Evolutionary conservation across 352 stramenopile genomes (phyloP).

Genomic region (Pythium rishiriense): DNA sequence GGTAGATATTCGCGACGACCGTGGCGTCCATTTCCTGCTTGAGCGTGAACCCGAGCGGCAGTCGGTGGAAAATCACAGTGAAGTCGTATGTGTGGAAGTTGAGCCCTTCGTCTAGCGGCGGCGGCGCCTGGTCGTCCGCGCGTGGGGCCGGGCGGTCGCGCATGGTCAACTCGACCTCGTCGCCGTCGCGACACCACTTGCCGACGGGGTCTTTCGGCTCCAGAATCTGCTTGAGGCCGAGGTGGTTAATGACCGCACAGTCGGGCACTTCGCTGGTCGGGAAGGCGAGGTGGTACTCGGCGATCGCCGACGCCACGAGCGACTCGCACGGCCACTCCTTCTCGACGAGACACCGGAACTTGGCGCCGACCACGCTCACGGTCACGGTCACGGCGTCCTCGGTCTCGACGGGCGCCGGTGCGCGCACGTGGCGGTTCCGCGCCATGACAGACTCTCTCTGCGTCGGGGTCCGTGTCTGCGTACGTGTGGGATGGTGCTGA

Average conservation of each 20-base stretch:
- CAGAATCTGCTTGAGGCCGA: conserved; percentile 53
- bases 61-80: conserved; percentile 78
- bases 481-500: background rate
- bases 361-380: conserved; percentile 47
- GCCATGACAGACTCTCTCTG: conserved; percentile 31
- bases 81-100: conserved; percentile 58
- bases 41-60: conserved; percentile 85
- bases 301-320: conserved; percentile 60
- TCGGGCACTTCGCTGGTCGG: conserved; percentile 69
- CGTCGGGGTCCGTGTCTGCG: conserved; percentile 1
- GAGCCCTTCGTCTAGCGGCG: conserved; percentile 10
- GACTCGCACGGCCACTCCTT: conserved; percentile 67
- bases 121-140: background rate
- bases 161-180: conserved; percentile 69
- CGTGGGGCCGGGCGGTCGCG: conserved; percentile 7
- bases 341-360: conserved; percentile 58
- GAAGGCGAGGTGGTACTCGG: conserved; percentile 60
- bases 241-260: conserved; percentile 75
- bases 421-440: conserved; percentile 31
- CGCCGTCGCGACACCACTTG: conserved; percentile 47
- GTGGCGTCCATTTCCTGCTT: conserved; percentile 74
- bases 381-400: conserved; percentile 46
- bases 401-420: conserved; percentile 6
- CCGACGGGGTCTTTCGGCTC: conserved; percentile 48
- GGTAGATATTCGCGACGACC: conserved; percentile 85